Percentiles rank a stretch among this genome's conserved stretches.
Evolutionary conservation across 495 filamentous ascomycete species (phyloP).

Genomic region (Hypoxylon intermedium): DNA sequence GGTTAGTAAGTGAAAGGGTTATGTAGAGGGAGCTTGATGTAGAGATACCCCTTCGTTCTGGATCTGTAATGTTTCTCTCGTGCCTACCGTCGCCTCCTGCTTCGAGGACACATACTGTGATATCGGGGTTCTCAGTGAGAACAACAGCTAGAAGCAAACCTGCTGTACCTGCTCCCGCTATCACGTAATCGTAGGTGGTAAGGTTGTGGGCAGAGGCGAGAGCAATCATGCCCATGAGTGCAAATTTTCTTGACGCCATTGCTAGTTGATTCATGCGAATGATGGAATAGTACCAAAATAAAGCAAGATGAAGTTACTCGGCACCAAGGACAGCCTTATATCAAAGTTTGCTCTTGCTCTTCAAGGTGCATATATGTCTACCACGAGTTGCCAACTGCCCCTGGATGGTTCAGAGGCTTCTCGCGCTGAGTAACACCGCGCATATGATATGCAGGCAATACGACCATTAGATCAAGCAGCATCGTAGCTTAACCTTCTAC

Average conservation of each 20-base stretch:
- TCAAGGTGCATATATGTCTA: too few species aligned
- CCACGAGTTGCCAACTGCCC: too few species aligned
- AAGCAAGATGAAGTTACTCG: too few species aligned
- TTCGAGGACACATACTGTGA: not conserved
- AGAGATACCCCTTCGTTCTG: not conserved
- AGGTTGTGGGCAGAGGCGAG: not conserved
- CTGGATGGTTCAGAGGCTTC: too few species aligned
- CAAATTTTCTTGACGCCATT: not conserved
- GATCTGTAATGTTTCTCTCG: not conserved
- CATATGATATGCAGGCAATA: too few species aligned
- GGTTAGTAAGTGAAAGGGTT: not conserved
- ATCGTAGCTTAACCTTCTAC: too few species aligned
- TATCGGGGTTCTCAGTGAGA: not conserved
- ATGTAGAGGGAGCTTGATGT: not conserved
- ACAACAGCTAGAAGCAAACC: not conserved
- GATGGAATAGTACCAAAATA: too few species aligned
- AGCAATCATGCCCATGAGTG: not conserved
- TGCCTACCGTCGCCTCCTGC: not conserved
- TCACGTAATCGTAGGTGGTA: conserved; percentile 8
- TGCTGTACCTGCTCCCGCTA: conserved; percentile 17
- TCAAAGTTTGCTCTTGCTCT: too few species aligned
- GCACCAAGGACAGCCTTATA: too few species aligned
- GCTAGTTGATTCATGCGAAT: too few species aligned
- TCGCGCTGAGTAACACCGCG: too few species aligned
- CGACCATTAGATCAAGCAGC: too few species aligned